Evolutionary conservation across 768 basidiomycete genomes (phyloP).

Genomic region (Postia placenta): DNA sequence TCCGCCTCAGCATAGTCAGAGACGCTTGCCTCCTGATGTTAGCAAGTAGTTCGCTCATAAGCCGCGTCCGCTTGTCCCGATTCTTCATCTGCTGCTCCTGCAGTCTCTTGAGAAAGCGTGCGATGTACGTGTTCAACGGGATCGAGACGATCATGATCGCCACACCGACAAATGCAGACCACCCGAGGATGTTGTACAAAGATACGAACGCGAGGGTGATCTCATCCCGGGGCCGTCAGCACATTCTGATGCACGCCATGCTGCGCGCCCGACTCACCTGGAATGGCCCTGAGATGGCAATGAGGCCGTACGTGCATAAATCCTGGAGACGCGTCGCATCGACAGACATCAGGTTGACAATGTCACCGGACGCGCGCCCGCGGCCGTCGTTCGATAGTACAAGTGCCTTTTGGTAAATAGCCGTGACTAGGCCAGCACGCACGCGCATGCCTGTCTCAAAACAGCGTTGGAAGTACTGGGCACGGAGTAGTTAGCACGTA

Average conservation of each 20-base stretch:
- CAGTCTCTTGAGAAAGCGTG: constrained; percentile 62
- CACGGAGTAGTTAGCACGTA: background rate
- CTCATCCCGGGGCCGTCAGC: constrained; percentile 30
- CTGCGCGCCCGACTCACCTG: constrained; percentile 67
- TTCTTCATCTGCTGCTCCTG: constrained; percentile 93
- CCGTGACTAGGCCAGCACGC: constrained; percentile 79
- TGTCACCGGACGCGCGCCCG: constrained; percentile 79
- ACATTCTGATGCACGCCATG: no score
- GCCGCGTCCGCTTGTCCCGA: constrained; percentile 71
- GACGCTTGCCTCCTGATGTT: constrained; percentile 73
- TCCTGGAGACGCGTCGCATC: constrained; percentile 78
- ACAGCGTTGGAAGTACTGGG: constrained; percentile 78
- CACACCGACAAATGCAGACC: constrained; percentile 87
- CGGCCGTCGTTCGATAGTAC: constrained; percentile 84
- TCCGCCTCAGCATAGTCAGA: background rate
- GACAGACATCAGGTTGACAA: constrained; percentile 91
- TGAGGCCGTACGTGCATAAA: constrained; percentile 77
- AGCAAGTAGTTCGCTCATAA: constrained; percentile 91
- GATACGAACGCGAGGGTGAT: constrained; percentile 87
- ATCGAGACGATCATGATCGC: constrained; percentile 82
- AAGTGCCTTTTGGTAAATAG: constrained; percentile 82
- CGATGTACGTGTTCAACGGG: constrained; percentile 70
- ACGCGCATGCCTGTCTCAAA: constrained; percentile 92
- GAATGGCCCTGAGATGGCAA: constrained; percentile 79
- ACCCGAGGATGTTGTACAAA: constrained; percentile 84